Base-by-base conservation (phyloP, 345 rosid genomes). In the Noccaea caerulescens region DNA sequence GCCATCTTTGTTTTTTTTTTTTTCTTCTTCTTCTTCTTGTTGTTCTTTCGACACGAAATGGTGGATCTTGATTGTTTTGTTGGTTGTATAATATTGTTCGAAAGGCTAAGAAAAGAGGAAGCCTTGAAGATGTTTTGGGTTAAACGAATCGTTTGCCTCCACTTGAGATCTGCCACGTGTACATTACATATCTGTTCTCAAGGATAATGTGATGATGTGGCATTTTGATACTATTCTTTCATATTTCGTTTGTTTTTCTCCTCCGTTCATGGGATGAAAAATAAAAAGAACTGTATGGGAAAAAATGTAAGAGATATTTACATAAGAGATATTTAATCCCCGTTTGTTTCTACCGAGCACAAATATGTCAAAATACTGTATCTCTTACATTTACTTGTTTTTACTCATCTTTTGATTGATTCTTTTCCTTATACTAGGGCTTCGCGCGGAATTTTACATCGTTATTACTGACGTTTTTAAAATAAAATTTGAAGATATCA, bases 91-190 rank as follows among this genome's bases (percentile, higher is more conserved):
- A 58, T 56, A 41, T 38, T 37, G 34, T 32, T 63, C 49, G 60
- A 30, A 44, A 16, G 73, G 80, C 72, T 71, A 71, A 65, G 75
- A 65, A 70, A 58, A 34, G 62, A 66, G 56, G 36, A 8, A 10
- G 47, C 16, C 53, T 41, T 49, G 5, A 27, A 52, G 63, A 75
- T 76, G 68, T 69, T 69, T 56, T 56, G 79, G 76, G 79, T 63
- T 63, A 58, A 18, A 47, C 75, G 75, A 80, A 80, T 79, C 82
- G 73, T 53, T 78, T 82, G 68, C 86, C 54, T 78, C 97, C 93
- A 86, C 73, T 86, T 58, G 78, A 64, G 59, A 65, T 66, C 30
- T 83, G 89, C 86, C 97, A 91, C 82, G 52, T 87, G 30, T 54
- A 76, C 44, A 78, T 79, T 80, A 63, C 78, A 84, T 85, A 87